Conservation (phyloP, 2,329 filamentous ascomycete genomes). For the Stagonosporopsis cucurbitacearum region DNA sequence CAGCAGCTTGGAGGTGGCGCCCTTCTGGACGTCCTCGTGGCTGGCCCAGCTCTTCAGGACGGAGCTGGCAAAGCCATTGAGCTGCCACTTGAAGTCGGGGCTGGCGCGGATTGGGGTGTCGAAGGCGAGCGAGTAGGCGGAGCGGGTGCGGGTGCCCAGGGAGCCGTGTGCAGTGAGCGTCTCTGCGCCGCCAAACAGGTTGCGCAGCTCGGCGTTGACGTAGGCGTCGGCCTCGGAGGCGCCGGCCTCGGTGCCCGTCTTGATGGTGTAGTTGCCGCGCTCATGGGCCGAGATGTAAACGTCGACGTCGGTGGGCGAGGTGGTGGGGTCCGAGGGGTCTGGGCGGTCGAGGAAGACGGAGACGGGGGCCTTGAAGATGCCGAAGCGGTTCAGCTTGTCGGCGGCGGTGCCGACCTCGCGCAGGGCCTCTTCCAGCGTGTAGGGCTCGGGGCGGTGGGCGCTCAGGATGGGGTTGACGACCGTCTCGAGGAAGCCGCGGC, state of each 20-base stretch:
- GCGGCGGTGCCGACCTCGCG: constrained; percentile 72
- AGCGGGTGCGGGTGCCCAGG: constrained; percentile 86
- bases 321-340: constrained; percentile 69
- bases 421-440: constrained; percentile 79
- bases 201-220: constrained; percentile 83
- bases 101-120: constrained; percentile 84
- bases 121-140: constrained; percentile 86
- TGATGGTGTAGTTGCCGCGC: constrained; percentile 81
- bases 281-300: constrained; percentile 80
- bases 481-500: constrained; percentile 80
- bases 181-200: constrained; percentile 94
- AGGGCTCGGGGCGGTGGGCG: constrained; percentile 68
- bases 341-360: constrained; percentile 82
- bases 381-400: constrained; percentile 79
- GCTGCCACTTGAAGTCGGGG: constrained; percentile 77
- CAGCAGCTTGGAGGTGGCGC: constrained; percentile 75
- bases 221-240: constrained; percentile 95
- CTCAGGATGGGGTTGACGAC: constrained; percentile 80
- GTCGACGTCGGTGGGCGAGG: constrained; percentile 78
- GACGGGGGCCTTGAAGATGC: constrained; percentile 85
- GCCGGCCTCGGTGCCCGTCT: constrained; percentile 93
- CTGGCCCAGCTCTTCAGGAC: constrained; percentile 92
- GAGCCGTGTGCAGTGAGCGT: constrained; percentile 86
- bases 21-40: constrained; percentile 87
- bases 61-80: constrained; percentile 82